Evolutionary conservation across 352 stramenopile genomes (phyloP).

Genomic region (Pythium sukuiense): DNA sequence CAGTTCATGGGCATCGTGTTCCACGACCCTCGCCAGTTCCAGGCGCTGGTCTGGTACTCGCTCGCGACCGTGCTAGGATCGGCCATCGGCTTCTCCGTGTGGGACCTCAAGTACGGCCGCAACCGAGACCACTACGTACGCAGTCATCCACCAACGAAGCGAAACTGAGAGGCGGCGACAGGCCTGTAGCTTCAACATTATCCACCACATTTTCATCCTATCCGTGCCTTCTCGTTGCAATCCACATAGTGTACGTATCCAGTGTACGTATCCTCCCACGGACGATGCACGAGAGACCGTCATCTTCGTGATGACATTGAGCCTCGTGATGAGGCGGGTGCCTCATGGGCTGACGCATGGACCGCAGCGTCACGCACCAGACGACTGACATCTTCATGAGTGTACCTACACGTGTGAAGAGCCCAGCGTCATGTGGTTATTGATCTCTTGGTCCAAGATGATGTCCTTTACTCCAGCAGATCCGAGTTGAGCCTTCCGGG

Average conservation of each 20-base stretch:
- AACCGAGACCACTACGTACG: conserved; percentile 13
- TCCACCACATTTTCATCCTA: neutral
- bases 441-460: neutral
- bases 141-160: neutral
- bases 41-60: conserved; percentile 27
- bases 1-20: conserved; percentile 33
- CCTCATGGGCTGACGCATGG: too few relatives aligned
- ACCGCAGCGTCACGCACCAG: too few relatives aligned
- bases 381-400: too few relatives aligned
- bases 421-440: neutral
- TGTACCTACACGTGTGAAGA: too few relatives aligned
- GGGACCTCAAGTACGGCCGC: conserved; percentile 29
- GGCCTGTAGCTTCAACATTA: neutral
- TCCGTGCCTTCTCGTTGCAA: too few relatives aligned
- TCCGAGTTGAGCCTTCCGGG: too few relatives aligned
- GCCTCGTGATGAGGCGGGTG: too few relatives aligned
- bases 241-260: too few relatives aligned
- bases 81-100: conserved; percentile 24
- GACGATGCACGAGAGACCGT: too few relatives aligned
- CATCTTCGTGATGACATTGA: too few relatives aligned
- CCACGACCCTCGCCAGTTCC: conserved; percentile 28
- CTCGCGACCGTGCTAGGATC: conserved; percentile 19
- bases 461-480: neutral
- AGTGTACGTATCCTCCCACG: too few relatives aligned
- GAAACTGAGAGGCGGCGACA: neutral